A percentile compares a stretch with the other conserved stretches of the same genome.
Conservation (phyloP, 768 basidiomycete genomes). For the Termitomyces sp. region DNA sequence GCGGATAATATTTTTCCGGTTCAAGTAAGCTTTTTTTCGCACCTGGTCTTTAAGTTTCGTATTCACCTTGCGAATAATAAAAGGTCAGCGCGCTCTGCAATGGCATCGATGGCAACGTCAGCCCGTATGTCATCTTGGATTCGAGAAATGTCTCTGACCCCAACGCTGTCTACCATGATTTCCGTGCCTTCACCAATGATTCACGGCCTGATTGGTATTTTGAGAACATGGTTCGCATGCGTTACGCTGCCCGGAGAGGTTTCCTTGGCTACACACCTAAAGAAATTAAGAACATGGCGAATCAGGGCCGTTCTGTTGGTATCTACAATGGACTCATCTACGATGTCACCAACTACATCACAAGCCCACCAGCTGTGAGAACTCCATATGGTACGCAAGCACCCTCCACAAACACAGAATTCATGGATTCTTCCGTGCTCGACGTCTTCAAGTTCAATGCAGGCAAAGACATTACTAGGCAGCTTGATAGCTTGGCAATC, state of each 20-base stretch:
- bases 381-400: conserved; percentile 45
- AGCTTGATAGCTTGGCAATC: conserved; percentile 58
- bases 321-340: conserved; percentile 87
- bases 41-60: not conserved
- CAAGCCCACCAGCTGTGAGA: conserved; percentile 54
- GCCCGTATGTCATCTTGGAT: conserved; percentile 77
- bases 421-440: conserved; percentile 71
- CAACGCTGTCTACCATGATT: conserved; percentile 91
- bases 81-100: conserved; percentile 90
- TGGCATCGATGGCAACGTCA: conserved; percentile 76
- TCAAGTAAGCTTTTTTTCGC: conserved; percentile 50
- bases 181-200: conserved; percentile 85
- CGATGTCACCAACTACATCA: conserved; percentile 81
- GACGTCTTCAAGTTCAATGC: conserved; percentile 72
- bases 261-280: conserved; percentile 83
- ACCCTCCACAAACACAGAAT: conserved; percentile 45
- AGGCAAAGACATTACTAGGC: conserved; percentile 80
- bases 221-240: conserved; percentile 90
- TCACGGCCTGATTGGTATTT: conserved; percentile 98
- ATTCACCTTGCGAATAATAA: conserved; percentile 20
- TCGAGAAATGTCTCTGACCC: conserved; percentile 72
- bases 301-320: conserved; percentile 60
- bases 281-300: conserved; percentile 71
- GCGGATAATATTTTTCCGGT: conserved; percentile 88
- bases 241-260: conserved; percentile 83